Evolutionary conservation across 768 basidiomycete genomes (phyloP), one percentile per base, ranked within the genome.

Genomic region (Suillus bovinus): DNA sequence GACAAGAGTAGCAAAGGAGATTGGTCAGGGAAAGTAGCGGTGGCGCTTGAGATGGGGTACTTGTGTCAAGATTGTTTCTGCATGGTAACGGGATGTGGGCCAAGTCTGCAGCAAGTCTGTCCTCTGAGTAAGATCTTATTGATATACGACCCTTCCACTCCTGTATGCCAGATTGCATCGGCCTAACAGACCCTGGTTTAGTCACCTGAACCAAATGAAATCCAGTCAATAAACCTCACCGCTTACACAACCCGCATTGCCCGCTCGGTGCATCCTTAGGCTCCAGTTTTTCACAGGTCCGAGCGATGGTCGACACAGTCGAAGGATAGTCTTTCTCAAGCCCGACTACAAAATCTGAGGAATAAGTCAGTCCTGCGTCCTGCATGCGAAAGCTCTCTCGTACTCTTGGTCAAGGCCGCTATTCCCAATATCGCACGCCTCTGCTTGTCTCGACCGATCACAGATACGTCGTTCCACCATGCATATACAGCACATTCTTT

Each of bases 261-360:
- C 77, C 79, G 9, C 74, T 73, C 0, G 84, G 76, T 3, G 74
- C 78, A 59, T 82, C 74, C 70, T 89, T 93, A 0, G 93, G 86
- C 10, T 86, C 81, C 31, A 94, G 74, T 73, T 94, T 94, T 6
- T 81, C 86, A 68, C 90, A 91, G 1, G 93, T 94, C 39, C 89
- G 84, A 27, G 86, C 86, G 56, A 94, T 90, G 0, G 93, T 86
- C 9, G 91, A 93, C 13, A 94, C 93, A 0, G 93, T 94, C 0
- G 92, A 91, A 4, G 93, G 93, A 71, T 89, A 94, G 71, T 93
- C 87, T 57, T 82, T 84, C 74, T 94, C 93, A 33, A 94, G 71
- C 3, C 91, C 88, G 22, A 89, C 74, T 61, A 94, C 90, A 67
- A 94, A 94, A 71, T 88, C 93, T 93, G 61, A 13, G 13, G 41